A percentile compares a stretch with the other conserved stretches of the same genome.
phyloP scores from a whole-genome alignment of 2,329 filamentous ascomycete genomes.

The Pyricularia pennisetigena region DNA sequence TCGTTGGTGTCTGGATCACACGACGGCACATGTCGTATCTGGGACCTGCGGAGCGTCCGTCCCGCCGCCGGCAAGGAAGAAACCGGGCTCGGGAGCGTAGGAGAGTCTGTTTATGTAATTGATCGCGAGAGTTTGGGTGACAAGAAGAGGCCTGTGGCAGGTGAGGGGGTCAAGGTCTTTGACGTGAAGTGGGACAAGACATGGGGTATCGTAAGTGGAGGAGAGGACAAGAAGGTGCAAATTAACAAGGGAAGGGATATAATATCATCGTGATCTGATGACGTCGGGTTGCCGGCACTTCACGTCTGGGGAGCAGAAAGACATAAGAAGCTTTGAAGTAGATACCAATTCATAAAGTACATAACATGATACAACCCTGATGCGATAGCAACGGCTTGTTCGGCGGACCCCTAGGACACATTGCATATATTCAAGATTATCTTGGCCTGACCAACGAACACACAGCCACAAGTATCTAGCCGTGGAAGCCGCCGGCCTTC shows the following conservation, averaged over 20 bases:
- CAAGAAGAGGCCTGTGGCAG: conserved; percentile 55
- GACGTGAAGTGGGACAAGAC: conserved; percentile 75
- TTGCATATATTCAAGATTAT: no score
- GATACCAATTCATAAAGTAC: background rate
- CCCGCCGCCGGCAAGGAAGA: conserved; percentile 40
- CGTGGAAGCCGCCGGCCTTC: no score
- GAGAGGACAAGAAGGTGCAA: conserved; percentile 92
- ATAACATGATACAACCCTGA: background rate
- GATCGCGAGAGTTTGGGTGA: conserved; percentile 61
- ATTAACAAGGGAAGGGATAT: conserved; percentile 63
- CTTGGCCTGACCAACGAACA: no score
- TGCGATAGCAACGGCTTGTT: background rate
- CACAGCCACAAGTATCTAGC: no score
- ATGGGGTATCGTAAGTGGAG: conserved; percentile 81
- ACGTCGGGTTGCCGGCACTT: background rate
- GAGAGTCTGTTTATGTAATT: conserved; percentile 68
- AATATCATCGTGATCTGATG: conserved; percentile 17
- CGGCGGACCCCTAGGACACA: no score
- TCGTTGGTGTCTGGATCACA: conserved; percentile 83
- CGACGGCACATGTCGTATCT: conserved; percentile 86
- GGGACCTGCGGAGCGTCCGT: conserved; percentile 74
- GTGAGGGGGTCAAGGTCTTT: conserved; percentile 86
- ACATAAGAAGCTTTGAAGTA: background rate
- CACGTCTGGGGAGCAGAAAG: background rate
- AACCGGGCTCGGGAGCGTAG: conserved; percentile 47